Percentiles rank a stretch among this genome's conserved stretches.
Evolutionary conservation across 2,329 filamentous ascomycete species (phyloP).

Genomic region (Thelonectria blattea): DNA sequence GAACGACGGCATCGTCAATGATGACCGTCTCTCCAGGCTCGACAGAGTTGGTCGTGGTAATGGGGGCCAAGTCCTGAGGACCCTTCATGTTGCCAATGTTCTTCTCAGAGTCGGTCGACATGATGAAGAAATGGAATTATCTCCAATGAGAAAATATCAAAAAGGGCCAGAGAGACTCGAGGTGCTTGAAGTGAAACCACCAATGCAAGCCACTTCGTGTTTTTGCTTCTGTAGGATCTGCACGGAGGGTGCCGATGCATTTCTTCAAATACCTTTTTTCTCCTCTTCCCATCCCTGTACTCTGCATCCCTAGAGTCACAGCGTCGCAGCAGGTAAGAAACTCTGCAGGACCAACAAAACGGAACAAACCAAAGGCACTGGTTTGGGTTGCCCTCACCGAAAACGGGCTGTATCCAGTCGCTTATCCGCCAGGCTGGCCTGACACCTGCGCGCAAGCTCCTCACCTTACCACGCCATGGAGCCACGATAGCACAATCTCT

Average conservation of each 20-base stretch:
- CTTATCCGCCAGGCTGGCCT: slow-evolving; percentile 17
- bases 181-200: neutral
- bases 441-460: too few species aligned
- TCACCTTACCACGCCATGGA: slow-evolving; percentile 17
- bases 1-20: slow-evolving; percentile 15
- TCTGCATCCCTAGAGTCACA: neutral
- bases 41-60: slow-evolving; percentile 14
- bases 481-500: slow-evolving; percentile 1
- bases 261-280: slow-evolving; percentile 15
- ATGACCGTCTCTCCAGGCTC: slow-evolving; percentile 16
- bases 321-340: too few species aligned
- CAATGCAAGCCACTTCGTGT: neutral
- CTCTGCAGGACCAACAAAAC: neutral
- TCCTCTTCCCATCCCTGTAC: slow-evolving; percentile 1
- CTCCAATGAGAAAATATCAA: neutral
- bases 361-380: too few species aligned
- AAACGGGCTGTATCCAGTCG: slow-evolving; percentile 1
- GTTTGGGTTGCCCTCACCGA: too few species aligned
- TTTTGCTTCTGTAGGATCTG: neutral
- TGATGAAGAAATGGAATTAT: neutral
- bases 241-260: neutral
- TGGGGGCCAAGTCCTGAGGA: slow-evolving; percentile 8
- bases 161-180: too few species aligned
- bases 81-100: slow-evolving; percentile 10
- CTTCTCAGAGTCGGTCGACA: slow-evolving; percentile 19